Evolutionary conservation across 2,329 filamentous ascomycete genomes (phyloP).

Genomic region (Colletotrichum sp.): DNA sequence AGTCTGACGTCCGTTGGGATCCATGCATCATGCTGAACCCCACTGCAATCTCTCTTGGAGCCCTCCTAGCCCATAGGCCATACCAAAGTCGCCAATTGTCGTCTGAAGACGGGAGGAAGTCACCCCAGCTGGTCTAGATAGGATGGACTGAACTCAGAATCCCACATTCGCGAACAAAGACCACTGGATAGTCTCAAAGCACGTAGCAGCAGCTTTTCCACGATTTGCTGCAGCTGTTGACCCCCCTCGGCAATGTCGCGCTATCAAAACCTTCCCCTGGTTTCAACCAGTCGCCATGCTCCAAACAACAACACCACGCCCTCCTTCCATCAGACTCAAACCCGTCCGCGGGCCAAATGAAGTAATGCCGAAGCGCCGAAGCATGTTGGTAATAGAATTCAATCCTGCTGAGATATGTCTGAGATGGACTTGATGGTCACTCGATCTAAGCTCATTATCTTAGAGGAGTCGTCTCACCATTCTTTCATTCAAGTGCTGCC

Average conservation of each 20-base stretch:
- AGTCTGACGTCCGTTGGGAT: neutral
- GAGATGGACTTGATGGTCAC: neutral
- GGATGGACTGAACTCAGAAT: neutral
- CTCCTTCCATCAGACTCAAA: neutral
- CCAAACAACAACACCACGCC: neutral
- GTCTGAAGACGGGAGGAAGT: neutral
- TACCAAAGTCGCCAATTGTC: neutral
- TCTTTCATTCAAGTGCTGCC: neutral
- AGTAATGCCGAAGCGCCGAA: neutral
- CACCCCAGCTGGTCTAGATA: neutral
- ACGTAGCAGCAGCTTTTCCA: neutral
- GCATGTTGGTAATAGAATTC: neutral
- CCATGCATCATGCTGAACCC: neutral
- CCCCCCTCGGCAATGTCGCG: neutral
- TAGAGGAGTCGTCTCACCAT: neutral
- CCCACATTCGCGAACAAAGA: neutral
- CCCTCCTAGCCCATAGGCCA: neutral
- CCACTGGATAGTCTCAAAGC: neutral
- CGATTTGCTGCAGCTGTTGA: neutral
- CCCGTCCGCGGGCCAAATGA: neutral
- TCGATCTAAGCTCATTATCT: neutral
- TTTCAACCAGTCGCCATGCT: neutral
- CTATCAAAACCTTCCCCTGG: neutral
- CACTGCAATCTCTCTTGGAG: neutral
- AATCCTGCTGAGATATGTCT: neutral